phyloP scores from a whole-genome alignment of 352 stramenopile species.

The Elongisporangium anandrum region DNA sequence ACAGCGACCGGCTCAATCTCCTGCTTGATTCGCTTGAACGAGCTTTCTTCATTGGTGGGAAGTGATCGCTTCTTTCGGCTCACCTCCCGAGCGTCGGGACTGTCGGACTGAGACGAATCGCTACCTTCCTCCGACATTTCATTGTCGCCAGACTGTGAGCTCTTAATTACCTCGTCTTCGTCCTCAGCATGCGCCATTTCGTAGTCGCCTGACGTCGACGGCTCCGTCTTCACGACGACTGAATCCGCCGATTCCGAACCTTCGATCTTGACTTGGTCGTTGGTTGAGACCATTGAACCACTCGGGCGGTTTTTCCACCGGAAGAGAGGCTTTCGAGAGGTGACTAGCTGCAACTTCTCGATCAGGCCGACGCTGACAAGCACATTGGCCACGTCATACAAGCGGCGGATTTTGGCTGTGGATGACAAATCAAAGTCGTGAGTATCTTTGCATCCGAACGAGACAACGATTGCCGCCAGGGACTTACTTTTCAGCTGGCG shows the following conservation, averaged over 20 bases:
- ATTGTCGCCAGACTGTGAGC: conserved; percentile 56
- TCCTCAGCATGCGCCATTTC: conserved; percentile 15
- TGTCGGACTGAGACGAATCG: conserved; percentile 42
- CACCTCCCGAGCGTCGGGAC: background rate
- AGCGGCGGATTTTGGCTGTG: conserved; percentile 91
- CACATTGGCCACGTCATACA: conserved; percentile 98
- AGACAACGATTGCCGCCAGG: conserved; percentile 8
- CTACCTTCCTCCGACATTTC: conserved; percentile 56
- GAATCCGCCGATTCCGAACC: background rate
- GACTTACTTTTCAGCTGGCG: conserved; percentile 84
- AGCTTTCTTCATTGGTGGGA: background rate
- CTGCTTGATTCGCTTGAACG: background rate
- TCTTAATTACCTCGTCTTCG: conserved; percentile 28
- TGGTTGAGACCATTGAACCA: background rate
- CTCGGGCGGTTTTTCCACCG: conserved; percentile 56
- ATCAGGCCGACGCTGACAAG: conserved; percentile 91
- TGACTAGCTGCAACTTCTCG: conserved; percentile 83
- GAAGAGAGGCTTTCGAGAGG: conserved; percentile 81
- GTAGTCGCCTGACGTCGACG: background rate
- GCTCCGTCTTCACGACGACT: conserved; percentile 7
- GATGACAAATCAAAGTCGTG: background rate
- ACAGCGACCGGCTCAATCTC: background rate
- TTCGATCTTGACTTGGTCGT: background rate
- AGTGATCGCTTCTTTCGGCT: background rate
- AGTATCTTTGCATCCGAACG: background rate